Conservation (phyloP, 1,284 basidiomycete genomes). For the Sanghuangporus sanghuang region DNA sequence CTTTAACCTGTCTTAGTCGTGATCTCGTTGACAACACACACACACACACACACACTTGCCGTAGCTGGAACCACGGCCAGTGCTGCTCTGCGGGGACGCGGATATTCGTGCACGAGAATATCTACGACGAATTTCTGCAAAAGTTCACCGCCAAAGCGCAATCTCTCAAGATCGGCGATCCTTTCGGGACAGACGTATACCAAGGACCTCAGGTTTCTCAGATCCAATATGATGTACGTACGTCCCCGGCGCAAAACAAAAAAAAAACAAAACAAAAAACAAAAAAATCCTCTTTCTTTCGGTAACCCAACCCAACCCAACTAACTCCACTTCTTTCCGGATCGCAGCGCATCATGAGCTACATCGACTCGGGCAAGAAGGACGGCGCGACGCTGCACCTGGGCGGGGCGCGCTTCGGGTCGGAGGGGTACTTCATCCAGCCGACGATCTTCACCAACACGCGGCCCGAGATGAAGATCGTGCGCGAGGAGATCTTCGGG, state of each 20-base stretch:
- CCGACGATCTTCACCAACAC: constrained; percentile 86
- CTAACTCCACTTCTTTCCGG: too few species aligned
- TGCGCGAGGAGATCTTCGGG: constrained; percentile 89
- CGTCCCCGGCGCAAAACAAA: constrained; percentile 20
- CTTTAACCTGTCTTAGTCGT: not conserved
- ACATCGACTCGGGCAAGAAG: constrained; percentile 81
- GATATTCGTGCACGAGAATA: constrained; percentile 78
- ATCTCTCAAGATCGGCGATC: constrained; percentile 70
- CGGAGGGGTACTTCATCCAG: constrained; percentile 70
- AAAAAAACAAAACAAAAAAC: too few species aligned
- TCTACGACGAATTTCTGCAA: constrained; percentile 77
- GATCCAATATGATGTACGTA: constrained; percentile 59
- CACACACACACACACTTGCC: too few species aligned
- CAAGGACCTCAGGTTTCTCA: constrained; percentile 88
- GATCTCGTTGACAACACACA: not conserved
- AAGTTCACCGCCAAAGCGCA: constrained; percentile 55
- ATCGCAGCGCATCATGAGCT: constrained; percentile 72
- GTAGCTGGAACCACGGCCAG: constrained; percentile 77
- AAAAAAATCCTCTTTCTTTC: not conserved
- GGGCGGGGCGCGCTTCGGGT: constrained; percentile 74
- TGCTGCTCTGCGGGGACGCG: constrained; percentile 85
- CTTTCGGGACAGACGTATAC: constrained; percentile 65
- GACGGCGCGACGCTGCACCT: constrained; percentile 76
- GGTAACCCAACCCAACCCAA: too few species aligned
- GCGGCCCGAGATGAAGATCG: constrained; percentile 79